A percentile compares a stretch with the other conserved stretches of the same genome.
phyloP scores from a whole-genome alignment of 305 asterid species.

The Solanum aculeatissimum region DNA sequence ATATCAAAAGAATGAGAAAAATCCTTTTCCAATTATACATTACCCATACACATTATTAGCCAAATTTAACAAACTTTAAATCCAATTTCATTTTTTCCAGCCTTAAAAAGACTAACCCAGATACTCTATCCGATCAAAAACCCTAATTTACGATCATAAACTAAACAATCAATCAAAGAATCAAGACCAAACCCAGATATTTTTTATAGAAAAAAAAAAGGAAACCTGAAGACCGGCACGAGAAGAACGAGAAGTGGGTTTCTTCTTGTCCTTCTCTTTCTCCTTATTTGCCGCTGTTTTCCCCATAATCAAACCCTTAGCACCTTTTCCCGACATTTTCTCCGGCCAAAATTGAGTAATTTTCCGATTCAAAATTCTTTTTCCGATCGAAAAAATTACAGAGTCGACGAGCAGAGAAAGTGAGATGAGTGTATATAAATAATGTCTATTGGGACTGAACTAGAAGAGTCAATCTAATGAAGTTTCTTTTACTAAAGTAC shows the following conservation, averaged over 20 bases:
- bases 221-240: conserved; percentile 30
- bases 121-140: not conserved
- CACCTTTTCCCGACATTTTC: conserved; percentile 30
- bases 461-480: not conserved
- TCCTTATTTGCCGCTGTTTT: conserved; percentile 17
- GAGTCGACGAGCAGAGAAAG: not conserved
- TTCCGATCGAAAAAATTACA: not conserved
- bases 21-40: not conserved
- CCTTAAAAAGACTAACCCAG: not conserved
- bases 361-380: not conserved
- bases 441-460: not conserved
- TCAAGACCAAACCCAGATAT: not conserved
- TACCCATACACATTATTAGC: not conserved
- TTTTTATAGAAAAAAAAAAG: not conserved
- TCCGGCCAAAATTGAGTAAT: not conserved
- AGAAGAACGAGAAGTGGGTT: conserved; percentile 27
- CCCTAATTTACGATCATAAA: not conserved
- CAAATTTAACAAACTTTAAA: not conserved
- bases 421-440: not conserved
- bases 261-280: conserved; percentile 30
- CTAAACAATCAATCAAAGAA: not conserved
- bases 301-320: conserved; percentile 22
- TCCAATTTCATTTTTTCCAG: not conserved
- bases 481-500: not conserved
- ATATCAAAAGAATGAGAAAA: not conserved